Base-by-base conservation (phyloP, 2,329 filamentous ascomycete genomes). In the Claviceps quebecensis region DNA sequence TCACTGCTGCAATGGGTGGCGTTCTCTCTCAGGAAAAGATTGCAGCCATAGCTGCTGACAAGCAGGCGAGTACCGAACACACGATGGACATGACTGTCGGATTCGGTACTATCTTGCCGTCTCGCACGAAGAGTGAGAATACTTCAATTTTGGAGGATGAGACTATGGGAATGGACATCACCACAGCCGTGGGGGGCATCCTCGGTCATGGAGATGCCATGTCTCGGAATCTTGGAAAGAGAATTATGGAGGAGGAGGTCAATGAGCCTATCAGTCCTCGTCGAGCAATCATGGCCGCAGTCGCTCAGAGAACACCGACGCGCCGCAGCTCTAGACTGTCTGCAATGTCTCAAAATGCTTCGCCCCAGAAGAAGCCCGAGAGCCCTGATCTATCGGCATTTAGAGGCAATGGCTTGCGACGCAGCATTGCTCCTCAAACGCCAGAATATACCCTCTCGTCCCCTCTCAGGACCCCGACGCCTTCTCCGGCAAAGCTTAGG, bases 121-220 rank as follows among this genome's bases (percentile, higher is more conserved):
- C 65, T 11, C 22, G 38, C 17, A 37, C 17, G 1, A 37, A 16
- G 58, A 47, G 53, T 49, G 16, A 62, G 56, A 19, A 72, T 75
- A 62, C 73, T 17, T 43, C 16, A 4, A 38, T 36, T 7, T 37
- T 50, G 16, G 50, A 52, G 17, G 56, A 60, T 9, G 58, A 66
- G 48, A 81, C 77, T 1, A 72, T 76, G 62, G 79, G 74, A 1
- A 86, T 86, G 82, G 82, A 86, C 45, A 78, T 86, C 62, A 86
- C 83, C 2, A 72, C 72, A 45, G 78, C 76, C 5, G 69, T 85
- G 46, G 83, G 83, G 9, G 72, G 73, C 8, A 86, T 87, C 48
- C 68, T 85, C 61, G 63, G 54, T 23, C 62, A 58, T 37, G 57
- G 50, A n/a, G 53, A 69, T 64, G 55, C 56, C 9, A 56, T 53